These are phyloP conservation scores for Hypoxylon sp. DNA, from an alignment of 2,329 filamentous ascomycete genomes.

Conservation along the genomic window DNA sequence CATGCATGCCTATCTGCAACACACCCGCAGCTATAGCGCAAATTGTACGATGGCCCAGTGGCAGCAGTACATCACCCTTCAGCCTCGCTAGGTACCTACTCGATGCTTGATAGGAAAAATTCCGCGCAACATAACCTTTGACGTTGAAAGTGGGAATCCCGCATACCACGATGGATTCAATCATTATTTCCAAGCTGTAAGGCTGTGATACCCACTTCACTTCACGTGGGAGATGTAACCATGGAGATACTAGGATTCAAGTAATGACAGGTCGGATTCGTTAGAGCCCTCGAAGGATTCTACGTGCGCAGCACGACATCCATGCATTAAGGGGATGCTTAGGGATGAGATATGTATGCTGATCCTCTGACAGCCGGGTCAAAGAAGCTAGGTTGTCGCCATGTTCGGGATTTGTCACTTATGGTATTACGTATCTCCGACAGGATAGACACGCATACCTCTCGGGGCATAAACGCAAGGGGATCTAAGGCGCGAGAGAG, in stretches of 20 bases:
- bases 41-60: slow-evolving; percentile 11
- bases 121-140: slow-evolving; percentile 23
- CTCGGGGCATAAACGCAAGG: slow-evolving; percentile 3
- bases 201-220: slow-evolving; percentile 39
- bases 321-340: slow-evolving; percentile 33
- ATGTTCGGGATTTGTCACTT: slow-evolving; percentile 10
- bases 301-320: slow-evolving; percentile 26
- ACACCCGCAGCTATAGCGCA: slow-evolving; percentile 36
- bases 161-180: slow-evolving; percentile 25
- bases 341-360: slow-evolving; percentile 34
- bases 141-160: slow-evolving; percentile 9
- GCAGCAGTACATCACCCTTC: slow-evolving; percentile 25
- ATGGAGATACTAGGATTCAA: slow-evolving; percentile 8
- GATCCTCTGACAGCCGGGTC: slow-evolving; percentile 21
- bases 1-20: slow-evolving; percentile 42
- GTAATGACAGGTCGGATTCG: slow-evolving; percentile 24
- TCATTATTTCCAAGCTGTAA: slow-evolving; percentile 23
- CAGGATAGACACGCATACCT: neutral
- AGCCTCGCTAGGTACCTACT: no score
- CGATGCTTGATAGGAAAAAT: neutral
- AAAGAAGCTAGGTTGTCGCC: neutral
- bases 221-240: slow-evolving; percentile 36
- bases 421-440: slow-evolving; percentile 6
- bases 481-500: slow-evolving; percentile 4
- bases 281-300: slow-evolving; percentile 32